Evolutionary conservation across 2,329 filamentous ascomycete species (phyloP), one percentile per base, ranked within the genome.

Genomic region (Fusarium sp.): DNA sequence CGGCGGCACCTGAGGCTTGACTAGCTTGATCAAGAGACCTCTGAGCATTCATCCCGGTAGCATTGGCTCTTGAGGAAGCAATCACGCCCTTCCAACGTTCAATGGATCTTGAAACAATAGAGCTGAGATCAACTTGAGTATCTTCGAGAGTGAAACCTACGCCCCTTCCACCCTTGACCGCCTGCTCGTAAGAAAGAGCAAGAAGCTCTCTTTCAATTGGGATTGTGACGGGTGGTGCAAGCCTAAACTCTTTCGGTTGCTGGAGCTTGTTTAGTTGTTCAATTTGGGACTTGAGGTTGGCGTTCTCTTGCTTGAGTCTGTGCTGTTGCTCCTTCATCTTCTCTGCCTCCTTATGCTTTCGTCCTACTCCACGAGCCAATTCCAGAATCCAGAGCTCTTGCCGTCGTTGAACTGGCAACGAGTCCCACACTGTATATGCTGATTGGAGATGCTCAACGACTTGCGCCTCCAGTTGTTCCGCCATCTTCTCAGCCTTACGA

Each of bases 371-470:
- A n/a, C 88, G 81, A 0, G 88, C 88, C 38, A 90, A 77, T 73
- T 89, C 87, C 34, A 90, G 74, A 7, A 83, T 78, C 88, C 88
- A 90, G 8, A 89, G 81, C 66, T 89, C 86, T 24, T 82, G 82
- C 51, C 86, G 84, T 21, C 86, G 83, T 34, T 86, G 84, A 3
- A 77, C 67, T 1, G 88, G 79, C 24, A 96, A 81, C 3, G 82
- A 82, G 50, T 87, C 87, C 94, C 94, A 98, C 40, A 92, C 90
- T 8, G 86, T 84, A 75, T 89, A 97, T 1, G 92, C 89, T 15
- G 89, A 87, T n/a, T 91, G 86, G 7, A 97, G 77, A 75, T 98
- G 95, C 58, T 91, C 85, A 39, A 86, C 83, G 30, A 94, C 86
- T 68, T 91, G 88, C 50, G 88, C 87, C 65, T 93, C 89, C 49